Evolutionary conservation across 169 alveolate genomes (phyloP).

Genomic region (Theileria annulata): DNA sequence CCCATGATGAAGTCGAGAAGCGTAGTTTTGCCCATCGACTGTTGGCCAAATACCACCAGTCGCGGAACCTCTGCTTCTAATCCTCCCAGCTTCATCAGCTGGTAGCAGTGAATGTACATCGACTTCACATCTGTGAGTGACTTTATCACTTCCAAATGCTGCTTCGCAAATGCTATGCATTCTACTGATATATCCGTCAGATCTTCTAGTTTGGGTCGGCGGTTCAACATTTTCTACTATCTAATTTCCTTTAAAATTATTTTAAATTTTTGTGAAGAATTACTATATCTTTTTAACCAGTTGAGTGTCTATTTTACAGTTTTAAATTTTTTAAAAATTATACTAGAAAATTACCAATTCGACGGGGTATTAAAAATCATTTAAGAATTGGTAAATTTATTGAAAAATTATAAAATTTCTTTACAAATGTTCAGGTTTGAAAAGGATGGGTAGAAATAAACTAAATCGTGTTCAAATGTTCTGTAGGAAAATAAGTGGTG

Average conservation of each 20-base stretch:
- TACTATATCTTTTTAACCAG: background rate
- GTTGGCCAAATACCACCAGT: conserved; percentile 88
- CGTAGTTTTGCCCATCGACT: conserved; percentile 89
- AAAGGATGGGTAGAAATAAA: background rate
- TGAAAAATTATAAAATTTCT: background rate
- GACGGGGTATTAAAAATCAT: background rate
- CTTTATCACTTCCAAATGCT: conserved; percentile 57
- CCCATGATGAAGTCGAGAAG: conserved; percentile 87
- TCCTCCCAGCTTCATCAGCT: conserved; percentile 82
- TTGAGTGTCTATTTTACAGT: background rate
- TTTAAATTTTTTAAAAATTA: conserved; percentile 1
- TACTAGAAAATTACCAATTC: background rate
- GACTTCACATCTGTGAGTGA: conserved; percentile 76
- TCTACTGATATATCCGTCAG: conserved; percentile 50
- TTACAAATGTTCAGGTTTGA: background rate
- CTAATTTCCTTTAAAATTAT: background rate
- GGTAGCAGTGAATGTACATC: conserved; percentile 79
- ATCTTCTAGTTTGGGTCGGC: conserved; percentile 46
- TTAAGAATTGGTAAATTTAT: background rate
- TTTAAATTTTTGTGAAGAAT: background rate
- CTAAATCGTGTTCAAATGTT: background rate
- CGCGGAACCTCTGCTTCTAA: conserved; percentile 87
- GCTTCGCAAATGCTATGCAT: conserved; percentile 52
- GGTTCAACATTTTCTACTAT: conserved; percentile 12
- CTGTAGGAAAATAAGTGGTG: background rate